These are phyloP conservation scores for Cystobasidium onofrii DNA, from an alignment of 768 basidiomycete species.

Conservation along the genomic window DNA sequence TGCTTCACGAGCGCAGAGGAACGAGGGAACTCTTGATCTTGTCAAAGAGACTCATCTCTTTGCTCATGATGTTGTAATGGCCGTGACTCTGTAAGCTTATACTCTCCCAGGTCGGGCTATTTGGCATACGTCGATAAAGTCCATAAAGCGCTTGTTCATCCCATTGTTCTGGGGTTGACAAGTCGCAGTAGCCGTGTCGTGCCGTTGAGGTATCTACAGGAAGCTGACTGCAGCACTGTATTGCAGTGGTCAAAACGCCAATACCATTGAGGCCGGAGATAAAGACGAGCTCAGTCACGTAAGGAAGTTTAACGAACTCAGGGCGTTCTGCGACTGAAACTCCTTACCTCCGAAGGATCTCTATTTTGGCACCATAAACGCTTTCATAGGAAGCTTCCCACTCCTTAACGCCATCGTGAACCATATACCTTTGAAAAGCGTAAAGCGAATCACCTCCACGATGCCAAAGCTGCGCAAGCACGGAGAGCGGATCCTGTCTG, in stretches of 20 bases:
- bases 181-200: too few species aligned
- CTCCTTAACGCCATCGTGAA: not conserved
- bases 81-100: not conserved
- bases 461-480: not conserved
- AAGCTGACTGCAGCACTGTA: too few species aligned
- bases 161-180: too few species aligned
- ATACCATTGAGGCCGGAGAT: constrained; percentile 7
- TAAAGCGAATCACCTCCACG: constrained; percentile 5
- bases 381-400: constrained; percentile 10
- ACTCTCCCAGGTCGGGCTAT: too few species aligned
- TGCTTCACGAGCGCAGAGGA: not conserved
- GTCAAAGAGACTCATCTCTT: not conserved
- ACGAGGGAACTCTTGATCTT: not conserved
- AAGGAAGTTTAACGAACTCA: too few species aligned
- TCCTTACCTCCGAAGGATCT: not conserved
- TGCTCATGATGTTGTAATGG: constrained; percentile 8
- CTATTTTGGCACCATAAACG: constrained; percentile 6
- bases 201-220: too few species aligned
- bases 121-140: too few species aligned
- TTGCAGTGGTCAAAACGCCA: not conserved
- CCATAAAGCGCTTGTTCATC: too few species aligned
- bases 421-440: not conserved
- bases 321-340: too few species aligned
- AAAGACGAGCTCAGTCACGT: not conserved
- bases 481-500: not conserved